Evolutionary conservation across 2,329 filamentous ascomycete species (phyloP).

Genomic region (Penicillium decumbens): DNA sequence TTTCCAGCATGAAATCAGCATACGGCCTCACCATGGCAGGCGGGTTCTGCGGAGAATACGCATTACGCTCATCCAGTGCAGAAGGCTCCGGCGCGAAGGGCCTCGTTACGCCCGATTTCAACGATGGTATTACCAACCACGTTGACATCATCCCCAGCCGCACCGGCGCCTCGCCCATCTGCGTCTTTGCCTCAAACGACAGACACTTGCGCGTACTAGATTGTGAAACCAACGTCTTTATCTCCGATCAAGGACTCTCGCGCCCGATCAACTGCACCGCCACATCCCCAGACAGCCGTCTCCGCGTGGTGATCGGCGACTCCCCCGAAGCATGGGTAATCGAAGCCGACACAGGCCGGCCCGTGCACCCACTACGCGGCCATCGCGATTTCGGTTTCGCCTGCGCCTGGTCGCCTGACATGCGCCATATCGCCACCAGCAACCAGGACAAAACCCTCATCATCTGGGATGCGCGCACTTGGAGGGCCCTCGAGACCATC

Average conservation of each 20-base stretch:
- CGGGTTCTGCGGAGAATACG: slow-evolving; percentile 56
- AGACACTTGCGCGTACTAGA: slow-evolving; percentile 52
- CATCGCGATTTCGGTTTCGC: slow-evolving; percentile 46
- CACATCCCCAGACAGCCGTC: slow-evolving; percentile 41
- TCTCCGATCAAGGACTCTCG: slow-evolving; percentile 35
- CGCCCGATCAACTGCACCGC: slow-evolving; percentile 45
- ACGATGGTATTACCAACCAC: slow-evolving; percentile 55
- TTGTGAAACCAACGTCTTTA: slow-evolving; percentile 44
- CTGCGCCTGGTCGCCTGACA: slow-evolving; percentile 46
- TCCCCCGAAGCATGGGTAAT: slow-evolving; percentile 41
- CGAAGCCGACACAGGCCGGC: slow-evolving; percentile 42
- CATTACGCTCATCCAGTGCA: slow-evolving; percentile 40
- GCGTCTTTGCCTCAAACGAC: slow-evolving; percentile 57
- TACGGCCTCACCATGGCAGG: slow-evolving; percentile 52
- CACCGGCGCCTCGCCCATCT: slow-evolving; percentile 46
- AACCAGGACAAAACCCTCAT: slow-evolving; percentile 46
- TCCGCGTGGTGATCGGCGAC: slow-evolving; percentile 45
- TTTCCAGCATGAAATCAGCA: slow-evolving; percentile 51
- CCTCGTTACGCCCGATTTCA: slow-evolving; percentile 30
- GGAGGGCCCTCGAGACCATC: slow-evolving; percentile 38
- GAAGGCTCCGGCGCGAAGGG: slow-evolving; percentile 49
- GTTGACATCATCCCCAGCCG: slow-evolving; percentile 51
- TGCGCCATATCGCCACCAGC: slow-evolving; percentile 45
- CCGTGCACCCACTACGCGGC: slow-evolving; percentile 36
- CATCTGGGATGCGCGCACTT: slow-evolving; percentile 45